Conservation (phyloP, 176 grass and related monocot genomes). For the Eragrostis curvula region DNA sequence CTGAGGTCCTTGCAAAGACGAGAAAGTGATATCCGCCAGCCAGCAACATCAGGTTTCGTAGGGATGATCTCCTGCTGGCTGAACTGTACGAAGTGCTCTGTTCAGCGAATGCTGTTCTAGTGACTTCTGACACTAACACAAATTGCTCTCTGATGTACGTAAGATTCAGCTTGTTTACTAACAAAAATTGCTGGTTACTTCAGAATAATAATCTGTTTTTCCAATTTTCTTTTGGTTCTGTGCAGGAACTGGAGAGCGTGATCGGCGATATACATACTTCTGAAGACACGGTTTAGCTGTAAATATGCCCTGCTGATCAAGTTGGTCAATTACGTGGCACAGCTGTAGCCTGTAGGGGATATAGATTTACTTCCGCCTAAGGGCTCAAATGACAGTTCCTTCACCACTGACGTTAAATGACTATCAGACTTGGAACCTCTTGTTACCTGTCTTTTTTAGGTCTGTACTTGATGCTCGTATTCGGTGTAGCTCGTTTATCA, state of each 20-base stretch:
- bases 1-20: constrained; percentile 77
- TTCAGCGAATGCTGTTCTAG: constrained; percentile 46
- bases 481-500: not conserved
- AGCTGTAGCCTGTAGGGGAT: constrained; percentile 17
- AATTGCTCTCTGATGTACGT: constrained; percentile 35
- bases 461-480: not conserved
- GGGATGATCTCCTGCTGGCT: constrained; percentile 68
- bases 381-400: not conserved
- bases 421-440: constrained; percentile 1
- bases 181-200: not conserved
- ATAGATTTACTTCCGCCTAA: constrained; percentile 16
- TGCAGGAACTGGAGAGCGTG: constrained; percentile 26
- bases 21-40: constrained; percentile 69
- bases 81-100: constrained; percentile 69
- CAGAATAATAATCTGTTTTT: not conserved
- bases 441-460: not conserved
- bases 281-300: constrained; percentile 31
- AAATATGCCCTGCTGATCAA: constrained; percentile 25
- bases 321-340: constrained; percentile 21
- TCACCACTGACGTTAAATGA: constrained; percentile 7
- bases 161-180: not conserved
- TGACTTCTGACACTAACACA: constrained; percentile 12
- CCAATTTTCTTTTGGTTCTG: constrained; percentile 28
- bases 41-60: constrained; percentile 51
- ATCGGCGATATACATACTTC: constrained; percentile 15